These are phyloP conservation scores for Dioszegia crocea DNA, from an alignment of 768 basidiomycete species.

Conservation along the genomic window DNA sequence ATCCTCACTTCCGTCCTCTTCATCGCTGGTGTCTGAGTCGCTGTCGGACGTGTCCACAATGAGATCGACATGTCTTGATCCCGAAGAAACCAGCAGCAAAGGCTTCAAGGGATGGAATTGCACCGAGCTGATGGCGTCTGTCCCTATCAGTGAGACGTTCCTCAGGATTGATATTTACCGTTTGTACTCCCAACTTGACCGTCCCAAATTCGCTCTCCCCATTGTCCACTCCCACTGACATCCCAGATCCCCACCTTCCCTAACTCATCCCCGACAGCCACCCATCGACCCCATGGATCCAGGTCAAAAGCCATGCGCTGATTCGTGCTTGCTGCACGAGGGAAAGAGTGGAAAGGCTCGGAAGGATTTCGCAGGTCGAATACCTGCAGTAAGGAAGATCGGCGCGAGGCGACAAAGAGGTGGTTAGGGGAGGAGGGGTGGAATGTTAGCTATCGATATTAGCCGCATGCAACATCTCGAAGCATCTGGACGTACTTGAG, in stretches of 20 bases:
- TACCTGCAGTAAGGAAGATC: slow-evolving; percentile 60
- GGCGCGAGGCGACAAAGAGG: slow-evolving; percentile 73
- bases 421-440: slow-evolving; percentile 68
- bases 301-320: slow-evolving; percentile 76
- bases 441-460: slow-evolving; percentile 61
- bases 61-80: slow-evolving; percentile 58
- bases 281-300: slow-evolving; percentile 62
- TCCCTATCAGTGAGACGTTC: not conserved
- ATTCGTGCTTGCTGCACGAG: slow-evolving; percentile 58
- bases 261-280: slow-evolving; percentile 69
- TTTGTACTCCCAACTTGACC: not conserved
- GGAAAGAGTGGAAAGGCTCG: slow-evolving; percentile 51
- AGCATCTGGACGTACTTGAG: slow-evolving; percentile 42
- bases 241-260: slow-evolving; percentile 29
- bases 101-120: slow-evolving; percentile 67
- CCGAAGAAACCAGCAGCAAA: slow-evolving; percentile 63
- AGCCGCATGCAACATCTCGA: slow-evolving; percentile 8
- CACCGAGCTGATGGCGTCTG: slow-evolving; percentile 61
- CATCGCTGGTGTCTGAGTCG: slow-evolving; percentile 8
- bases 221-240: not conserved
- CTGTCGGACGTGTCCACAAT: slow-evolving; percentile 52
- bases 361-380: slow-evolving; percentile 72
- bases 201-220: slow-evolving; percentile 6
- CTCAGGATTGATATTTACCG: not conserved
- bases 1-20: slow-evolving; percentile 27